These are phyloP conservation scores for Argentina anserina DNA, from an alignment of 306 rosid species.

Conservation along the genomic window DNA sequence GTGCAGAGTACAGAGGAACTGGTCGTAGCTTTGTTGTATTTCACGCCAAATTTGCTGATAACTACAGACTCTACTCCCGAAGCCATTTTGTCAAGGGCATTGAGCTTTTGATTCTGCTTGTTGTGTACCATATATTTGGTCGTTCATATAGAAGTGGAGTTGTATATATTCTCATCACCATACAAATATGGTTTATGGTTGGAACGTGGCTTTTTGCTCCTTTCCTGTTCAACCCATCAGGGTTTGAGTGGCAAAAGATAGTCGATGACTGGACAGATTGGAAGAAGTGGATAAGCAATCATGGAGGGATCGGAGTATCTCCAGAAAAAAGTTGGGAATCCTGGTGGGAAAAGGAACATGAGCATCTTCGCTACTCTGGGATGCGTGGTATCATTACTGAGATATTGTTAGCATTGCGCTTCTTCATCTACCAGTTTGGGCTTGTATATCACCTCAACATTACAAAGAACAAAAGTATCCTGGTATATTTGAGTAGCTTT, in stretches of 20 bases:
- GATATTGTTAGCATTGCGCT: constrained; percentile 83
- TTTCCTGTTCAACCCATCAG: constrained; percentile 93
- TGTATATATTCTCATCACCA: constrained; percentile 63
- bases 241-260: constrained; percentile 99
- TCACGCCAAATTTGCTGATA: constrained; percentile 95
- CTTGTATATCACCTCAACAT: constrained; percentile 83
- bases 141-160: constrained; percentile 57
- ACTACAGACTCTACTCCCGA: constrained; percentile 87
- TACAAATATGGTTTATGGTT: constrained; percentile 94
- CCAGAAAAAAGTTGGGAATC: constrained; percentile 94
- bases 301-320: constrained; percentile 84
- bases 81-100: constrained; percentile 97
- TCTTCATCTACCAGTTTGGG: constrained; percentile 84
- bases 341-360: constrained; percentile 93
- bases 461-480: constrained; percentile 49
- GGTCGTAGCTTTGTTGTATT: constrained; percentile 96
- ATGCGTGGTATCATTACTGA: constrained; percentile 57
- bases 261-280: constrained; percentile 96
- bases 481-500: constrained; percentile 36
- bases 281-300: constrained; percentile 89
- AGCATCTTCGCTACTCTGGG: constrained; percentile 74
- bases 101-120: constrained; percentile 85
- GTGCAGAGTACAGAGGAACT: constrained; percentile 90
- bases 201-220: constrained; percentile 99
- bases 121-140: constrained; percentile 83